Evolutionary conservation across 2,329 filamentous ascomycete genomes (phyloP).

Genomic region (Ophiostoma piceae): DNA sequence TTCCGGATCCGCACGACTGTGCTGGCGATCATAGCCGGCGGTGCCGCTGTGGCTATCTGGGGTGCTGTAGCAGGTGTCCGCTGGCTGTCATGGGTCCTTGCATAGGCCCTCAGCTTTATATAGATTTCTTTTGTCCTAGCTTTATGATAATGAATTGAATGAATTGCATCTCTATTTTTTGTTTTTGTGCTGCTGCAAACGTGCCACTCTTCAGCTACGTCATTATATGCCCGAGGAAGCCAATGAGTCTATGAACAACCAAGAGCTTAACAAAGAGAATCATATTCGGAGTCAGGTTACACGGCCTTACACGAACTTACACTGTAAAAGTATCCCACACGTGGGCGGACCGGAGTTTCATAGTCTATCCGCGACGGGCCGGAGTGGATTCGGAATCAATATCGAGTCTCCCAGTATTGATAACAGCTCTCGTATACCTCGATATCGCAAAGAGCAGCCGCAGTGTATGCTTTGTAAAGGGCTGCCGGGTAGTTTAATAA

Average conservation of each 20-base stretch:
- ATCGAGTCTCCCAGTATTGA: not conserved
- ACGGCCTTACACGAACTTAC: not conserved
- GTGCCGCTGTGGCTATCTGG: conserved; percentile 33
- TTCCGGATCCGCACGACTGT: conserved; percentile 55
- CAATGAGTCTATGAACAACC: not conserved
- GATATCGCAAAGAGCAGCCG: too few species aligned
- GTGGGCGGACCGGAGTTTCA: not conserved
- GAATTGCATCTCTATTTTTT: not conserved
- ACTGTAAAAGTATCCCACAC: not conserved
- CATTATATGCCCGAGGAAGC: not conserved
- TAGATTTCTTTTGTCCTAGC: not conserved
- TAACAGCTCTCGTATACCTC: not conserved
- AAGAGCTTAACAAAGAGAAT: not conserved
- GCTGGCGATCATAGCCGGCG: conserved; percentile 44
- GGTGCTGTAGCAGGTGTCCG: conserved; percentile 29
- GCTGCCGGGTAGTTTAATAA: not conserved
- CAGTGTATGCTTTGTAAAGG: not conserved
- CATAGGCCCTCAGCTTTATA: not conserved
- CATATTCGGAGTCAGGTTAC: not conserved
- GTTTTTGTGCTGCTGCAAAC: not conserved
- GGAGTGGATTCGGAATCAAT: not conserved
- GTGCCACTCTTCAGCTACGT: not conserved
- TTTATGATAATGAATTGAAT: not conserved
- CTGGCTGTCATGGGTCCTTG: conserved; percentile 23
- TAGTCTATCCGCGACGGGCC: conserved; percentile 1